These are phyloP conservation scores for Rehmannia glutinosa DNA, from an alignment of 257 asterid species.

Conservation along the genomic window DNA sequence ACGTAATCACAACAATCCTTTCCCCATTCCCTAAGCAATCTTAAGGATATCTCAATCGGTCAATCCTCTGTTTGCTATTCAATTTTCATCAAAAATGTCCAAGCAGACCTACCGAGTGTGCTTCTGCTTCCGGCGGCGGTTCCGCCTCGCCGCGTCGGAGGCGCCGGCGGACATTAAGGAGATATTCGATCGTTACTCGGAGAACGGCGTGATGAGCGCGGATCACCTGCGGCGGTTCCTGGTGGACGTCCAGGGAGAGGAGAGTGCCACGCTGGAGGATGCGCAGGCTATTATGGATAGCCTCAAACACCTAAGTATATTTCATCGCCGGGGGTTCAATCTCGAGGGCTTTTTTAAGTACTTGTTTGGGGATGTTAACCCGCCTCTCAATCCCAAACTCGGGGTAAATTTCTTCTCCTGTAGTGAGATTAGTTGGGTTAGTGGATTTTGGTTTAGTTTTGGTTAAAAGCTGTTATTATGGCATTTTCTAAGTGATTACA, in stretches of 20 bases:
- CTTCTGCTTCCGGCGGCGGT: conserved; percentile 54
- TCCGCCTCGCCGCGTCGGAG: conserved; percentile 45
- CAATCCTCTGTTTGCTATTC: background rate
- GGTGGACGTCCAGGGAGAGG: conserved; percentile 42
- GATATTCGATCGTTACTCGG: conserved; percentile 35
- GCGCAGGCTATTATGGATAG: conserved; percentile 40
- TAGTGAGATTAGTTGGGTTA: background rate
- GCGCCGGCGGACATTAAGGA: conserved; percentile 45
- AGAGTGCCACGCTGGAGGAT: conserved; percentile 39
- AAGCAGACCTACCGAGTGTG: conserved; percentile 52
- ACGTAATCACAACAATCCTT: background rate
- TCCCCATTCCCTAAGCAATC: background rate
- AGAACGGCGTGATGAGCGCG: conserved; percentile 38
- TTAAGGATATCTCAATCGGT: background rate
- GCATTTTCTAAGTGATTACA: background rate
- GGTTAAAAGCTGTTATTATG: background rate
- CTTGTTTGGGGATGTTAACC: conserved; percentile 41
- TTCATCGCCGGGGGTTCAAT: conserved; percentile 43
- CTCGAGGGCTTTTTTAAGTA: conserved; percentile 46
- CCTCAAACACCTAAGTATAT: conserved; percentile 29
- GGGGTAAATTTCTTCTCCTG: conserved; percentile 32
- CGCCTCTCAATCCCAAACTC: conserved; percentile 31
- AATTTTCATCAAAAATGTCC: conserved; percentile 20
- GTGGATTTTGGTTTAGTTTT: background rate
- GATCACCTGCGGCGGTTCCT: conserved; percentile 41